Base-by-base conservation (phyloP, 2,329 filamentous ascomycete genomes). In the Ambrosiella xylebori region DNA sequence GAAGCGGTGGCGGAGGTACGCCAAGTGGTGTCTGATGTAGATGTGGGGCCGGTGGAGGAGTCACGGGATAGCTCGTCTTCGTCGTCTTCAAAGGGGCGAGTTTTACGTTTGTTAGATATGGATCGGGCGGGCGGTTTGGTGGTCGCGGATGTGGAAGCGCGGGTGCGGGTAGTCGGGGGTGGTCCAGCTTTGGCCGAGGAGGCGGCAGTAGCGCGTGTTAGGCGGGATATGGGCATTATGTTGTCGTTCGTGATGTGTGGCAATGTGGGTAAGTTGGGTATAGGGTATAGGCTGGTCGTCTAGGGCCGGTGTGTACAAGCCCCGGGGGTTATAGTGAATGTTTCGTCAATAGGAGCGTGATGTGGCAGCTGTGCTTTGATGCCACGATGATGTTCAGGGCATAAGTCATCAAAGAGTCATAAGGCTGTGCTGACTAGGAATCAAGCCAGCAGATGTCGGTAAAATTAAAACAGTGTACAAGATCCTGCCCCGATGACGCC, bases 1-100 rank as follows among this genome's bases (percentile, higher is more conserved):
- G 47, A 9, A n/a, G 47, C 44, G 13, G 56, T 44, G 19, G 56
- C 19, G 7, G 55, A 47, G 27, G 35, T 37, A 19, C 55, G 27
- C 15, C 41, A n/a, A n/a, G 44, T 49, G 12, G 56, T 36, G 35
- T 27, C 5, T 27, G 55, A 12, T 17, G 55, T 1, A 44, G 37
- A 37, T 45, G 40, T n/a, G n/a, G 38, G 54, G 27, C 47, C 37
- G 13, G 71, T n/a, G 69, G 68, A 38, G 70, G 66, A 63, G 71
- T 72, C 63, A 57, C 68, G 62, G 61, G 65, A 59, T 37, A 68
- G 63, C 40, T 65, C 63, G 52, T 72, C 69, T 60, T 72, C 67
- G 45, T 71, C 68, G 13, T 67, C 66, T 47, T 81, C 78, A 53
- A 82, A 77, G 12, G 73, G 66, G 59, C 76, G 71, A 38, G 73